These are phyloP conservation scores for Solanum chmielewskii DNA, from an alignment of 257 asterid species.

Conservation along the genomic window DNA sequence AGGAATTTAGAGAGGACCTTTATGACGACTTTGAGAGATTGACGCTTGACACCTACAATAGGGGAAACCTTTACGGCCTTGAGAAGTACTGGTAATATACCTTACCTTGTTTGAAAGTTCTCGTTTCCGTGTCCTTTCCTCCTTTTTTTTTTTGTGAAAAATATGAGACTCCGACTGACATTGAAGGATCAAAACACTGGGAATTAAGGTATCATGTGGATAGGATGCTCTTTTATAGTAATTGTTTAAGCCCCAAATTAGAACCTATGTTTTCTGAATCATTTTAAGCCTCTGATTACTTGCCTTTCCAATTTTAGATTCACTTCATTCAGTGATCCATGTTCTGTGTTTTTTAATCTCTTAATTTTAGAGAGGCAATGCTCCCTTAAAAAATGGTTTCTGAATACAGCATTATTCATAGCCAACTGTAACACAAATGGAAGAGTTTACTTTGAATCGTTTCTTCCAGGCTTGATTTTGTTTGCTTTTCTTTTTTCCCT, in stretches of 20 bases:
- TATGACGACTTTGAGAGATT: slow-evolving; percentile 72
- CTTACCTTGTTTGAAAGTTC: neutral
- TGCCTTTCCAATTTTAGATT: neutral
- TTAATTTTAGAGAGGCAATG: neutral
- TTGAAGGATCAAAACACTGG: neutral
- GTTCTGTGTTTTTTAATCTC: neutral
- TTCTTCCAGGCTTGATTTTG: neutral
- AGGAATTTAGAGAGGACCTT: slow-evolving; percentile 59
- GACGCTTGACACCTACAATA: slow-evolving; percentile 52
- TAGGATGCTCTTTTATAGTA: neutral
- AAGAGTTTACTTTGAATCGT: neutral
- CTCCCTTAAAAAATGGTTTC: neutral
- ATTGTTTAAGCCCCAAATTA: neutral
- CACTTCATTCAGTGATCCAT: neutral
- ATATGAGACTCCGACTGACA: neutral
- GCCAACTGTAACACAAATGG: neutral
- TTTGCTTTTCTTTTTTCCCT: neutral
- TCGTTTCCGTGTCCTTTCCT: neutral
- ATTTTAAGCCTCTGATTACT: neutral
- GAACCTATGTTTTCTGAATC: neutral
- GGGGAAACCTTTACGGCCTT: slow-evolving; percentile 80
- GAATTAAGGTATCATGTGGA: neutral
- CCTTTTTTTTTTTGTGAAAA: neutral
- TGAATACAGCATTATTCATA: neutral
- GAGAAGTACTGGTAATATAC: slow-evolving; percentile 75